Conservation (phyloP, 495 filamentous ascomycete species). For the Penicillium ochrochloron region DNA sequence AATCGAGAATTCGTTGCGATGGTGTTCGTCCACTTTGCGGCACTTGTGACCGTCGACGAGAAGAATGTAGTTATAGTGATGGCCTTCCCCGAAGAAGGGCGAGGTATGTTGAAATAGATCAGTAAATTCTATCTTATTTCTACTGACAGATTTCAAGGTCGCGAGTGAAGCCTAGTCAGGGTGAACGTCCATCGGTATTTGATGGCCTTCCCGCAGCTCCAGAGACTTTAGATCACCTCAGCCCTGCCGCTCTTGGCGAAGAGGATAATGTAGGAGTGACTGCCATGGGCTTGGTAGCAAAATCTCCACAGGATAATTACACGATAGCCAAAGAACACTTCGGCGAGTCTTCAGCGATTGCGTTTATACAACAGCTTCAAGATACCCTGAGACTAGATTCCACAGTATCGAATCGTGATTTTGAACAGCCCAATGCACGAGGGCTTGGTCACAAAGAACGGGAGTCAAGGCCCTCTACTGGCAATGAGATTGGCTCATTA, state of each 20-base stretch:
- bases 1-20: neutral
- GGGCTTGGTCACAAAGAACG: no score
- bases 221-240: neutral
- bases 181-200: neutral
- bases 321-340: no score
- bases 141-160: neutral
- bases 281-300: neutral
- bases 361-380: no score
- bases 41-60: neutral
- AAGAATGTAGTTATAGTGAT: neutral
- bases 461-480: no score
- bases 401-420: no score
- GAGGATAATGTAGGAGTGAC: neutral
- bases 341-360: no score
- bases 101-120: neutral
- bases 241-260: neutral
- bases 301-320: no score
- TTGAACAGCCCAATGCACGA: no score
- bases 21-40: neutral
- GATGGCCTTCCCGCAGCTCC: neutral
- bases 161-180: neutral
- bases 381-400: no score
- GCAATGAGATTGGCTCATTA: no score
- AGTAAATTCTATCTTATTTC: neutral
- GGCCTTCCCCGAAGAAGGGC: no score